Base-by-base conservation (phyloP, 139 green algal genomes). In the Chlamydomonas incerta region DNA sequence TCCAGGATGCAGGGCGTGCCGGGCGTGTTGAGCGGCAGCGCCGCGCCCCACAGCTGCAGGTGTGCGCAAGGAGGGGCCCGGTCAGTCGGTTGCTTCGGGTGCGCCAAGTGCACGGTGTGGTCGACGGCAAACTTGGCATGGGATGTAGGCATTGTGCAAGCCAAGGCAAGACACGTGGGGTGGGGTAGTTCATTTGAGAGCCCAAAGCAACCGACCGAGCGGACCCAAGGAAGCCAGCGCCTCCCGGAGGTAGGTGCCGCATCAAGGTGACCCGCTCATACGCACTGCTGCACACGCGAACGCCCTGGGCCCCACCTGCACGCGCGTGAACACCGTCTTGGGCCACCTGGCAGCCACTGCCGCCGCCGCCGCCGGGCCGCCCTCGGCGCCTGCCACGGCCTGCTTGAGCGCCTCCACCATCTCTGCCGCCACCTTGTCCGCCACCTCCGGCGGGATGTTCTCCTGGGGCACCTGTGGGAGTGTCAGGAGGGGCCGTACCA, bases 1-100 rank as follows among this genome's bases (percentile, higher is more conserved):
- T 98, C 95, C 34, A 95, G 90, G 15, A 98, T 93, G 90, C 86
- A 95, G 0, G 88, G 76, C 55, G 94, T 90, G 0, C 74, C 74
- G 3, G 92, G 92, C 0, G 82, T 90, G 83, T 96, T 98, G 58
- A 93, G 50, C 18, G 95, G 95, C 72, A 97, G 89, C 1, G 94
- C 95, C 1, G 95, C 95, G 28, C 95, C 95, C 95, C 95, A 96
- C 72, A 95, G 81, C 88, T 94, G 41, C 41, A 50, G 41, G 8
- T 50, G 41, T n/a, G n/a, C n/a, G n/a, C n/a, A n/a, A n/a, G n/a
- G n/a, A n/a, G n/a, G n/a, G n/a, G n/a, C n/a, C n/a, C n/a, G n/a
- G n/a, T n/a, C n/a, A n/a, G n/a, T n/a, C n/a, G n/a, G n/a, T n/a
- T n/a, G n/a, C n/a, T n/a, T n/a, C n/a, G n/a, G n/a, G n/a, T n/a